Evolutionary conservation across 2,329 filamentous ascomycete genomes (phyloP), one percentile per base, ranked within the genome.

Genomic region (Ceratocystis papillata): DNA sequence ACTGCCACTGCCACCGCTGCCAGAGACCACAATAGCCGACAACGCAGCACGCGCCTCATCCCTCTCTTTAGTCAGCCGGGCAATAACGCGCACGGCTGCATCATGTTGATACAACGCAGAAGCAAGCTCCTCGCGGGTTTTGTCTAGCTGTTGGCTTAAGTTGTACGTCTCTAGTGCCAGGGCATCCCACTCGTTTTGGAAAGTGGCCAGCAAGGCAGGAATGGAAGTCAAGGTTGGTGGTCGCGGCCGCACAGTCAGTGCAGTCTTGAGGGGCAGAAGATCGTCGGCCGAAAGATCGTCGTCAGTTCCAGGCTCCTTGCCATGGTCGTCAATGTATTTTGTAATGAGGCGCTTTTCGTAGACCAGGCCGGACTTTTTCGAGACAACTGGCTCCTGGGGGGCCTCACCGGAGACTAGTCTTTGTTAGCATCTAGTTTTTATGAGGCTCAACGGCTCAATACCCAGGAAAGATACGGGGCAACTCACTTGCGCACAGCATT

Each of bases 121-220:
- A 66, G 90, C 90, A 66, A 99, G 84, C 79, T 99, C 94, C 77
- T 96, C 92, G 70, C 93, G 83, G 53, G 92, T 96, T 74, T 96
- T 89, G 63, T 87, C 83, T 69, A 99, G 80, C 74, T 96, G 90
- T 75, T 96, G 89, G 77, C 89, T 88, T 68, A 97, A 79, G 70
- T 90, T 94, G 75, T 91, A 96, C 63, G 90, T 89, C 78, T 99
- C 94, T 45, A 97, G 80, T 12, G 93, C 90, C 57, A 96, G 79
- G 7, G 92, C 87, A 75, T 99, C 94, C 94, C 94, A 99, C 80
- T 99, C 94, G 75, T 96, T 96, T 76, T 99, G 94, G 76, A 99
- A 97, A 48, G 92, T 88, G 62, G 90, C 88, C 66, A 99, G 87
- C 66, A 99, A 84, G 20, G 94, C 91, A 25, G 94, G 94, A 73